Conservation (phyloP, 805 yeast genomes). For the Kuraishia piskuri region DNA sequence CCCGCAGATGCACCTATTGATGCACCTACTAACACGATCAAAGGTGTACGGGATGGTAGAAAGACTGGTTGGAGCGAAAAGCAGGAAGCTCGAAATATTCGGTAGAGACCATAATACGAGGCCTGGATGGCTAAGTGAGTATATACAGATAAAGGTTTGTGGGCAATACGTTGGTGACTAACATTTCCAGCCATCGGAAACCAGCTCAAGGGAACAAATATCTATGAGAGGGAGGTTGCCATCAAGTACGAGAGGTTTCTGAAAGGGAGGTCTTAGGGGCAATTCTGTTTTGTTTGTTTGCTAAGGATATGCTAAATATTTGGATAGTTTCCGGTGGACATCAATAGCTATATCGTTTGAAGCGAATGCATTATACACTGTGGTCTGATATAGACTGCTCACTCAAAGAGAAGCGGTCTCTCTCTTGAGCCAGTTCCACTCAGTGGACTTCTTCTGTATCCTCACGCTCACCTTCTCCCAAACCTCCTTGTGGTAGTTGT, state of each 20-base stretch:
- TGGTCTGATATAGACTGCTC: neutral
- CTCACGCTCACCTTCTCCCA: conserved; percentile 34
- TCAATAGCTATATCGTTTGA: neutral
- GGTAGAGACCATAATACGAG: conserved; percentile 82
- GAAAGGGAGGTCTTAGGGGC: neutral
- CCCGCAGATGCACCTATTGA: neutral
- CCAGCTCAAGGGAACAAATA: conserved; percentile 52
- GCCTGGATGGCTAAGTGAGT: conserved; percentile 76
- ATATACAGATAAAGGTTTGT: neutral
- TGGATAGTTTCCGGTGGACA: no score
- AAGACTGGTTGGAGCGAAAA: conserved; percentile 66
- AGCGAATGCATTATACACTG: neutral
- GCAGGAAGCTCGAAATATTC: conserved; percentile 80
- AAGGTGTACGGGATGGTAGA: conserved; percentile 73
- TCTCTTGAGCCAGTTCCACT: conserved; percentile 40
- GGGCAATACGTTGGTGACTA: neutral
- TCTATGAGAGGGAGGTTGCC: conserved; percentile 51
- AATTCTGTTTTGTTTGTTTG: neutral
- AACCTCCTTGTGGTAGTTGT: conserved; percentile 36
- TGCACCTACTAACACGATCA: neutral
- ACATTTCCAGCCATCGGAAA: conserved; percentile 52
- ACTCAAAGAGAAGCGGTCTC: conserved; percentile 24
- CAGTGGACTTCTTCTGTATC: conserved; percentile 28
- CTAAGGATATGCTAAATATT: no score
- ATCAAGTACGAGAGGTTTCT: conserved; percentile 23